Evolutionary conservation across 2,329 filamentous ascomycete species (phyloP).

Genomic region (Fusarium sp.): DNA sequence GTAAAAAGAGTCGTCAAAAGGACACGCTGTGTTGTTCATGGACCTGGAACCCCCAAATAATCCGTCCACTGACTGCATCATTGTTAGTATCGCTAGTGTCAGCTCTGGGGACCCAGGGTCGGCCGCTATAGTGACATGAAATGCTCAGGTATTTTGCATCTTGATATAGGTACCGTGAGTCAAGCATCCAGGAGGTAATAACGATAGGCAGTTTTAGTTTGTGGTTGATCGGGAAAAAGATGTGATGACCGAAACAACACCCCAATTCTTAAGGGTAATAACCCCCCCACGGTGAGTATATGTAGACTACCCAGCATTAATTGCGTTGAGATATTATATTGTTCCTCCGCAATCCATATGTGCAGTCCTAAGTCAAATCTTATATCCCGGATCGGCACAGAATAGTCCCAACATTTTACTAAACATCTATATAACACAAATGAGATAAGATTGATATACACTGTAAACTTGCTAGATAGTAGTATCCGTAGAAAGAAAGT

Average conservation of each 20-base stretch:
- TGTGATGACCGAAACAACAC: no score
- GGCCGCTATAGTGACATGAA: constrained; percentile 18
- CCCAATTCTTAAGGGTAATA: neutral
- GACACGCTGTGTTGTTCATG: constrained; percentile 24
- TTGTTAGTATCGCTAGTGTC: constrained; percentile 10
- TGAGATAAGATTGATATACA: constrained; percentile 16
- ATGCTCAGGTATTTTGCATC: neutral
- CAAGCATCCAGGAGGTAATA: neutral
- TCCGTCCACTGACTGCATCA: constrained; percentile 40
- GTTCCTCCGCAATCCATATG: neutral
- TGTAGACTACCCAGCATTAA: constrained; percentile 14
- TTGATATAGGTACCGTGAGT: no score
- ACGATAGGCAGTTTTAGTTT: neutral
- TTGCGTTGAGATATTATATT: constrained; percentile 15
- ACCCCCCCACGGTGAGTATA: constrained; percentile 36
- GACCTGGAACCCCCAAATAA: constrained; percentile 36
- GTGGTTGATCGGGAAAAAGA: constrained; percentile 5
- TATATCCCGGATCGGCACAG: neutral
- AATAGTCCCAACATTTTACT: neutral
- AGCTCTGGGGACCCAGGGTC: constrained; percentile 20
- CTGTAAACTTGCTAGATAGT: no score
- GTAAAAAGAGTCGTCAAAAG: neutral
- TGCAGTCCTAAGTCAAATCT: neutral
- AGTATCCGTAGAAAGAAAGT: constrained; percentile 9
- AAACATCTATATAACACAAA: neutral